phyloP scores from a whole-genome alignment of 257 asterid genomes.

The Solanum corneliomulleri region DNA sequence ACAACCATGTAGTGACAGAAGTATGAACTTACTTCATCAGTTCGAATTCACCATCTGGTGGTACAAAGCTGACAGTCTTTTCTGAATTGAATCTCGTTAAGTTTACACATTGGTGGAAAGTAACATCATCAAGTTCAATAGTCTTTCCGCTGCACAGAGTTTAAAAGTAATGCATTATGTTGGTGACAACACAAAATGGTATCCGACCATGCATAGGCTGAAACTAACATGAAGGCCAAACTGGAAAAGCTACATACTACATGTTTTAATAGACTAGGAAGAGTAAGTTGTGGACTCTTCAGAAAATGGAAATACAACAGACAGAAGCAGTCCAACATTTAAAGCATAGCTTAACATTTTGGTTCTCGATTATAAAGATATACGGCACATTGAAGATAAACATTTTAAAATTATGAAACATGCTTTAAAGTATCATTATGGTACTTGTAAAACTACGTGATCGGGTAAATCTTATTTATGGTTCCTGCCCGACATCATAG shows the following conservation, averaged over 20 bases:
- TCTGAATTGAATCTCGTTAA: conserved; percentile 97
- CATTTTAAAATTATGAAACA: not conserved
- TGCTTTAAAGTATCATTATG: not conserved
- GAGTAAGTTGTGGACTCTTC: not conserved
- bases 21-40: conserved; percentile 84
- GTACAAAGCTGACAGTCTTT: conserved; percentile 98
- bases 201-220: not conserved
- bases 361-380: not conserved
- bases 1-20: not conserved
- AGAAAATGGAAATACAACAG: not conserved
- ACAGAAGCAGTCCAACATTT: not conserved
- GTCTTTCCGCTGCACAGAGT: conserved; percentile 81
- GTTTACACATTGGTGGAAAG: conserved; percentile 98
- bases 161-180: not conserved
- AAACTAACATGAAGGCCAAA: not conserved
- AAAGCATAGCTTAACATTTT: not conserved
- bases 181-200: not conserved
- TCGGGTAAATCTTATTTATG: not conserved
- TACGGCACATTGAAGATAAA: not conserved
- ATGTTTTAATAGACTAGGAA: not conserved
- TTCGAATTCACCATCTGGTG: conserved; percentile 99
- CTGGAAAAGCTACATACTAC: not conserved
- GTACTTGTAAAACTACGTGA: not conserved
- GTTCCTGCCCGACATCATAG: not conserved
- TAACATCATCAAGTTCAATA: conserved; percentile 98